These are phyloP conservation scores for Astragalus membranaceus DNA, from an alignment of 306 rosid genomes.

Conservation along the genomic window DNA sequence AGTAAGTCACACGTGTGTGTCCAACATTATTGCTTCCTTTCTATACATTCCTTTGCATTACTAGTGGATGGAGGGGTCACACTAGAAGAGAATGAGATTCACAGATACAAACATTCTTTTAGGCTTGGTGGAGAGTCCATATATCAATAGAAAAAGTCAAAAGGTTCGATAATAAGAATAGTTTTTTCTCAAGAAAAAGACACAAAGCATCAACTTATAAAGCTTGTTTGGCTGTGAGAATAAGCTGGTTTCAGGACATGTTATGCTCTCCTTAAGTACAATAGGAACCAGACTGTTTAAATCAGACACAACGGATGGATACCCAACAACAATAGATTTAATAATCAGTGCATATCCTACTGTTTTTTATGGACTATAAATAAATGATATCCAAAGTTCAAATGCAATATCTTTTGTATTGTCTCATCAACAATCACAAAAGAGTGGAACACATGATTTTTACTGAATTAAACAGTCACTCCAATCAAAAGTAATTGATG, in stretches of 20 bases:
- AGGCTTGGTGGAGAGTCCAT: conserved; percentile 70
- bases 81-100: conserved; percentile 63
- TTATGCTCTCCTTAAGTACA: conserved; percentile 36
- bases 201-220: conserved; percentile 37
- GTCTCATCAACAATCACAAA: conserved; percentile 18
- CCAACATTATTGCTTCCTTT: not conserved
- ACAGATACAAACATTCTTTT: conserved; percentile 41
- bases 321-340: not conserved
- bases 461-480: conserved; percentile 13
- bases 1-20: conserved; percentile 19
- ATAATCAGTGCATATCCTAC: conserved; percentile 25
- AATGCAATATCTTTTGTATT: conserved; percentile 8
- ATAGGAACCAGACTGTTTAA: conserved; percentile 17
- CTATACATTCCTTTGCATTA: conserved; percentile 22
- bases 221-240: conserved; percentile 31
- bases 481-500: conserved; percentile 14
- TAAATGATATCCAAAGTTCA: not conserved
- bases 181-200: conserved; percentile 39
- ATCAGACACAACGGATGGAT: conserved; percentile 9
- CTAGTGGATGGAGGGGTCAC: conserved; percentile 56
- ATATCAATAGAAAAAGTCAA: conserved; percentile 13
- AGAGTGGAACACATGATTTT: conserved; percentile 11
- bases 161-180: conserved; percentile 51
- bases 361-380: conserved; percentile 12
- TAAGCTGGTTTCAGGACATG: conserved; percentile 29